Percentiles rank a stretch among this genome's conserved stretches.
These are phyloP conservation scores for Diplotaxis tenuifolia DNA, from an alignment of 345 rosid species.

Conservation along the genomic window DNA sequence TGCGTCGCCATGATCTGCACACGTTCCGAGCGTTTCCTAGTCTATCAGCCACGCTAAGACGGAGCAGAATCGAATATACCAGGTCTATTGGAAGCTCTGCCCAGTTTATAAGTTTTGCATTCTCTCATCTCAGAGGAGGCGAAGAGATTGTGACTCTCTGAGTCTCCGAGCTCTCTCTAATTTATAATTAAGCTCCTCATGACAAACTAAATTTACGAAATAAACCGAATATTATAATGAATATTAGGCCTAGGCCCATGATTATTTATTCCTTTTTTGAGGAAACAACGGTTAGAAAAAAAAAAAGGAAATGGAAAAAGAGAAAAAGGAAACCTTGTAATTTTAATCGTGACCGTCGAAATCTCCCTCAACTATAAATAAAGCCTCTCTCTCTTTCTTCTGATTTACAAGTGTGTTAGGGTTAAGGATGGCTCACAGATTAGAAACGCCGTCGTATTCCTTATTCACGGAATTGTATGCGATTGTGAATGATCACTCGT, in stretches of 20 bases:
- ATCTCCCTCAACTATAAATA: not conserved
- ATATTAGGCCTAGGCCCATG: not conserved
- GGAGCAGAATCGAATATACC: conserved; percentile 39
- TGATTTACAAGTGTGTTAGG: not conserved
- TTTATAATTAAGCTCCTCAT: not conserved
- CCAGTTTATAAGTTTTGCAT: conserved; percentile 36
- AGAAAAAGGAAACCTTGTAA: not conserved
- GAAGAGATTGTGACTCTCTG: not conserved
- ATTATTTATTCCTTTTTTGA: not conserved
- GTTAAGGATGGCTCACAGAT: not conserved
- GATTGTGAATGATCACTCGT: not conserved
- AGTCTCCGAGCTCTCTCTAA: not conserved
- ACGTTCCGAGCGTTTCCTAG: conserved; percentile 43
- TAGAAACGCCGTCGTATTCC: not conserved
- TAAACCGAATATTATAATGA: no score
- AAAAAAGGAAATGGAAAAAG: not conserved
- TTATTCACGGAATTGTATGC: not conserved
- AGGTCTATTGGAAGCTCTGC: conserved; percentile 54
- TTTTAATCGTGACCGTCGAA: not conserved
- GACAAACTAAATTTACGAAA: not conserved
- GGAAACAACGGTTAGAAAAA: not conserved
- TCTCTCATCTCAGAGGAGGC: not conserved
- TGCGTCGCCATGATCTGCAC: conserved; percentile 49
- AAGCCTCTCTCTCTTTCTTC: not conserved
- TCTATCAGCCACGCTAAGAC: conserved; percentile 38